Evolutionary conservation across 2,329 filamentous ascomycete species (phyloP).

Genomic region (Trichoderma lentiforme): DNA sequence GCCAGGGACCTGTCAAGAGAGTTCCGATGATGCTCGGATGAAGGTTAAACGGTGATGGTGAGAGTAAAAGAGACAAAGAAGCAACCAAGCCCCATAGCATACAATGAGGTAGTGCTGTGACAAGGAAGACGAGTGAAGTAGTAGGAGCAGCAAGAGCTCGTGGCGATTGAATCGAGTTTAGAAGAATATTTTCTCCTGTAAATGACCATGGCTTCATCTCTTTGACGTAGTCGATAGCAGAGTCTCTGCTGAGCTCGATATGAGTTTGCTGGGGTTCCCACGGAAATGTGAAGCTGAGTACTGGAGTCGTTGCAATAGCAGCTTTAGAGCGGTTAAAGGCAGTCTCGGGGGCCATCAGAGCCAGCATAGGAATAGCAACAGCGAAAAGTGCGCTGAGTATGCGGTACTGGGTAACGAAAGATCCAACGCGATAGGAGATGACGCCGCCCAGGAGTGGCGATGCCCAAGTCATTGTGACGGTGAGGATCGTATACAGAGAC

Average conservation of each 20-base stretch:
- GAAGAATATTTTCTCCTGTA: slow-evolving; percentile 28
- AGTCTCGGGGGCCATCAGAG: slow-evolving; percentile 51
- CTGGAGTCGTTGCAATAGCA: slow-evolving; percentile 20
- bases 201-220: slow-evolving; percentile 41
- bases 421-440: slow-evolving; percentile 38
- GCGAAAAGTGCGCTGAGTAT: slow-evolving; percentile 49
- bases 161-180: slow-evolving; percentile 42
- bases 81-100: slow-evolving; percentile 46
- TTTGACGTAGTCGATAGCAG: slow-evolving; percentile 36
- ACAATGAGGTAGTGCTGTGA: slow-evolving; percentile 44
- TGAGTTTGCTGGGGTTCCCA: slow-evolving; percentile 27
- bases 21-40: slow-evolving; percentile 40
- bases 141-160: slow-evolving; percentile 50
- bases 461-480: slow-evolving; percentile 50
- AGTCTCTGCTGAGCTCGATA: slow-evolving; percentile 32
- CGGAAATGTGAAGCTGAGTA: slow-evolving; percentile 13
- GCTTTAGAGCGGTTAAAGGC: slow-evolving; percentile 43
- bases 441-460: slow-evolving; percentile 52
- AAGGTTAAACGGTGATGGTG: slow-evolving; percentile 42
- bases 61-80: slow-evolving; percentile 47
- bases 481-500: slow-evolving; percentile 44
- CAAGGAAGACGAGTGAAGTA: slow-evolving; percentile 43
- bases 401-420: slow-evolving; percentile 49
- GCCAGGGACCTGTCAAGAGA: slow-evolving; percentile 44
- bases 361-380: slow-evolving; percentile 45